Conservation (phyloP, 805 yeast species). For the Starmerella apis region DNA sequence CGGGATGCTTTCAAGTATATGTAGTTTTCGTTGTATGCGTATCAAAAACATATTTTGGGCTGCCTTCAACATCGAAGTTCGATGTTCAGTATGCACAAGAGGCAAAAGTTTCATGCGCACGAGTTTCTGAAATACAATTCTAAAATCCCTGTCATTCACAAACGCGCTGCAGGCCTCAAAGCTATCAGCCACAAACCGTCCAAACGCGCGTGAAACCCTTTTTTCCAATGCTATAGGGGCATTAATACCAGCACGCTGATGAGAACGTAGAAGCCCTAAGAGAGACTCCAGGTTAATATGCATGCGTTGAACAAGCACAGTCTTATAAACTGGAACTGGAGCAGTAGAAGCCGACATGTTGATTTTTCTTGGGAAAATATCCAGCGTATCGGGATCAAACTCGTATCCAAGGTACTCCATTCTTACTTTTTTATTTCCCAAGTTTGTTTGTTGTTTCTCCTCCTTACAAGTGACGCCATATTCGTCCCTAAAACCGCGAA, state of each 20-base stretch:
- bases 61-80: not conserved
- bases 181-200: slow-evolving; percentile 8
- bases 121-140: not conserved
- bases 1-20: too few relatives aligned
- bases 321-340: not conserved
- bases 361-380: not conserved
- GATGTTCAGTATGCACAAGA: not conserved
- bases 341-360: not conserved
- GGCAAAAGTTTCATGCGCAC: not conserved
- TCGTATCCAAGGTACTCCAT: slow-evolving; percentile 11
- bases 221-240: not conserved
- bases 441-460: slow-evolving; percentile 10
- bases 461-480: slow-evolving; percentile 11
- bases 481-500: slow-evolving; percentile 10
- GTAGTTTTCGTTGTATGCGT: not conserved
- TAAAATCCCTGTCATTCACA: not conserved
- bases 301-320: not conserved
- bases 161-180: not conserved
- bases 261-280: not conserved
- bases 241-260: not conserved
- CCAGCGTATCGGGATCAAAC: slow-evolving; percentile 6
- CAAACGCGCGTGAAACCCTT: slow-evolving; percentile 2
- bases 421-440: not conserved
- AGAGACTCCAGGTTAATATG: not conserved
- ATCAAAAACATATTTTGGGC: not conserved